Evolutionary conservation across 1,139 yeast species (phyloP).

Genomic region (Scheffersomyces segobiensis): DNA sequence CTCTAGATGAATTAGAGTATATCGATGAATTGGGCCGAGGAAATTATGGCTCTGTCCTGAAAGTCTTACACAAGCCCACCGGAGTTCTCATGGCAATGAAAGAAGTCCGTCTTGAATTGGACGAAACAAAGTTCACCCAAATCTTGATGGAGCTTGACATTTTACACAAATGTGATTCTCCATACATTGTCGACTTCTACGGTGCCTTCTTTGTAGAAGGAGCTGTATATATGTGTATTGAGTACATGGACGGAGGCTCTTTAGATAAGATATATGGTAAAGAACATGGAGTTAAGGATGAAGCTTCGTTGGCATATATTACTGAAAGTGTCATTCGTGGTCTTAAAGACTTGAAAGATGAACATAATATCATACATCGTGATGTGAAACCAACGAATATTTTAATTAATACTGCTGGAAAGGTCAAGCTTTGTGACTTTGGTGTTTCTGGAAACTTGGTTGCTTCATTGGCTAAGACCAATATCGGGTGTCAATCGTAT

Average conservation of each 20-base stretch:
- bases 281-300: constrained; percentile 76
- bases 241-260: constrained; percentile 97
- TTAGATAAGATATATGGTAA: constrained; percentile 78
- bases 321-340: constrained; percentile 84
- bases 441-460: constrained; percentile 96
- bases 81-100: constrained; percentile 95
- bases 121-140: constrained; percentile 87
- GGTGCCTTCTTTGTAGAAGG: constrained; percentile 98
- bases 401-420: constrained; percentile 75
- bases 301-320: constrained; percentile 71
- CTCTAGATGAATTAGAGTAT: constrained; percentile 82
- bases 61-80: constrained; percentile 92
- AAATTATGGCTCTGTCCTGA: constrained; percentile 91
- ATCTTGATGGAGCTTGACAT: constrained; percentile 95
- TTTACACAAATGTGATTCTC: constrained; percentile 85
- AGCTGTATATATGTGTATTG: constrained; percentile 98
- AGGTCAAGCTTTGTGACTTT: constrained; percentile 91
- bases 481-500: constrained; percentile 96
- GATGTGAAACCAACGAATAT: constrained; percentile 98
- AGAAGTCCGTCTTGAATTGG: constrained; percentile 88
- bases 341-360: constrained; percentile 76
- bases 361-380: constrained; percentile 90
- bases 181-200: constrained; percentile 90
- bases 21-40: constrained; percentile 91
- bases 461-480: constrained; percentile 92